A percentile compares a stretch with the other conserved stretches of the same genome.
Evolutionary conservation across 106 monocot genomes (phyloP).

Genomic region (Vanilla planifolia): DNA sequence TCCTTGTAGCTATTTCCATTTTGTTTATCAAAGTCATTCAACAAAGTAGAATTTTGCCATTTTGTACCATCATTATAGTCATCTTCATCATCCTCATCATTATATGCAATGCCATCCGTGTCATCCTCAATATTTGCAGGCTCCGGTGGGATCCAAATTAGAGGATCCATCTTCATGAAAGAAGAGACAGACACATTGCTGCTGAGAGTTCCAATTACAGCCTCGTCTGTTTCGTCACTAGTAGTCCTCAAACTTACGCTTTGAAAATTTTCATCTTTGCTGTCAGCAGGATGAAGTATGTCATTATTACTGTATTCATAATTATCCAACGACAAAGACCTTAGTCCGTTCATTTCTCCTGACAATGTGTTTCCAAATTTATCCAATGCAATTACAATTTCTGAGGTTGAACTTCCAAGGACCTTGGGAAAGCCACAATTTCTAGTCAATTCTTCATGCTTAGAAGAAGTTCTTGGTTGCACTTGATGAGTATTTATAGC

Average conservation of each 20-base stretch:
- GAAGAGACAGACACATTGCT: slow-evolving; percentile 12
- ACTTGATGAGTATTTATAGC: slow-evolving; percentile 14
- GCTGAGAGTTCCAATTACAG: slow-evolving; percentile 12
- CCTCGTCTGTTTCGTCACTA: slow-evolving; percentile 33
- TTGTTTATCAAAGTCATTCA: slow-evolving; percentile 31
- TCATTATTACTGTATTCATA: slow-evolving; percentile 11
- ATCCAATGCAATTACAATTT: slow-evolving; percentile 3
- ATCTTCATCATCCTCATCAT: slow-evolving; percentile 69
- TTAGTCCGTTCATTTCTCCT: slow-evolving; percentile 9
- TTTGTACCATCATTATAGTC: slow-evolving; percentile 57
- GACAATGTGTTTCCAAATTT: neutral
- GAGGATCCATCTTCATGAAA: slow-evolving; percentile 28
- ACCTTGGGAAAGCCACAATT: slow-evolving; percentile 6
- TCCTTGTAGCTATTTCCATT: slow-evolving; percentile 38
- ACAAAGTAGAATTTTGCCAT: slow-evolving; percentile 53
- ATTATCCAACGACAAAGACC: neutral
- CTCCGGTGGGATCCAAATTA: slow-evolving; percentile 74
- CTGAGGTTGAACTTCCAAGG: slow-evolving; percentile 2
- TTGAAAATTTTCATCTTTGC: slow-evolving; percentile 22
- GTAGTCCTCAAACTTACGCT: slow-evolving; percentile 8
- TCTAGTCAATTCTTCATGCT: slow-evolving; percentile 4
- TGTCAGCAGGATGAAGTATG: slow-evolving; percentile 5
- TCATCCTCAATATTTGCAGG: slow-evolving; percentile 65
- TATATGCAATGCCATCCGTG: slow-evolving; percentile 56
- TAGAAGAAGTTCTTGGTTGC: neutral